These are phyloP conservation scores for Infundibulicybe gibba DNA, from an alignment of 768 basidiomycete species.

Conservation along the genomic window DNA sequence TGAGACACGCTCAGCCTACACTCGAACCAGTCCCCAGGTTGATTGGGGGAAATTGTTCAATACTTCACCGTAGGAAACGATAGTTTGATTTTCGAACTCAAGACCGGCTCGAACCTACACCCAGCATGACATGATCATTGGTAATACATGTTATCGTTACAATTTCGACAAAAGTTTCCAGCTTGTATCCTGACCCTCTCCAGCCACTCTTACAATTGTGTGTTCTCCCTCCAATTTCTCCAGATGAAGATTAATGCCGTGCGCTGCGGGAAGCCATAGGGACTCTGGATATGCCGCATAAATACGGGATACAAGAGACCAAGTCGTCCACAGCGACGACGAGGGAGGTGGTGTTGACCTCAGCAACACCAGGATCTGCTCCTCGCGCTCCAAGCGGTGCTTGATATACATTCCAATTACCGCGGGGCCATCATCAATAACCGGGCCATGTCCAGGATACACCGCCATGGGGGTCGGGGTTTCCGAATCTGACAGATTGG, in stretches of 20 bases:
- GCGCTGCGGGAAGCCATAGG: conserved; percentile 71
- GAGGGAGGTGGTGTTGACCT: conserved; percentile 18
- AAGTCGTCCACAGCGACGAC: conserved; percentile 48
- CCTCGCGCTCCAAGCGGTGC: conserved; percentile 80
- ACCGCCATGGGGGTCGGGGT: conserved; percentile 28
- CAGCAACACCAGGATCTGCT: conserved; percentile 63
- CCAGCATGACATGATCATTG: too few relatives aligned
- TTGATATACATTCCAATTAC: conserved; percentile 70
- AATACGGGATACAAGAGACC: conserved; percentile 59
- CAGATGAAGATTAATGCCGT: conserved; percentile 67
- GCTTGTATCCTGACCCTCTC: conserved; percentile 43
- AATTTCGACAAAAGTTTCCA: conserved; percentile 35
- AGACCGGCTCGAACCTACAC: too few relatives aligned
- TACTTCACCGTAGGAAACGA: too few relatives aligned
- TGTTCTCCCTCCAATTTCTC: conserved; percentile 69
- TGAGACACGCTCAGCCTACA: too few relatives aligned
- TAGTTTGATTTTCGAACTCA: too few relatives aligned
- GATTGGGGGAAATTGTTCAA: too few relatives aligned
- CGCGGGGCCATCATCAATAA: conserved; percentile 57
- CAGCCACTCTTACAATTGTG: conserved; percentile 44
- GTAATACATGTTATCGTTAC: not conserved
- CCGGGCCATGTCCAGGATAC: conserved; percentile 91
- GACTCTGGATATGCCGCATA: conserved; percentile 72
- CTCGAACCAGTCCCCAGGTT: too few relatives aligned
- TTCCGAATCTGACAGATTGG: conserved; percentile 25